Evolutionary conservation across 2,329 filamentous ascomycete species (phyloP).

Genomic region (Graphilbum sp.): DNA sequence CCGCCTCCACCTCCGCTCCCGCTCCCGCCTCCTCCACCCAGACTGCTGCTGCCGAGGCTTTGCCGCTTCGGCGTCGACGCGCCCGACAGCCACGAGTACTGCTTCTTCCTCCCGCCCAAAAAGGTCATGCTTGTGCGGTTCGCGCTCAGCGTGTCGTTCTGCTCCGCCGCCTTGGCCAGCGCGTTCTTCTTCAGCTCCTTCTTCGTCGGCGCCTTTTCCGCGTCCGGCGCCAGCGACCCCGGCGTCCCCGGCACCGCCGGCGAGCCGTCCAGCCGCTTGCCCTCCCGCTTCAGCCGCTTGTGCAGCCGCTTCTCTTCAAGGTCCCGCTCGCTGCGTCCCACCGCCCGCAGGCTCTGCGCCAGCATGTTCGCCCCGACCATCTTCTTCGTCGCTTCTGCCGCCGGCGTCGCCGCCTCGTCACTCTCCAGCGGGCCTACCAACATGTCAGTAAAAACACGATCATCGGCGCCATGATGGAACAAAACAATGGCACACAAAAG

Average conservation of each 20-base stretch:
- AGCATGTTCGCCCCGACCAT: conserved; percentile 31
- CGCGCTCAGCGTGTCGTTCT: conserved; percentile 62
- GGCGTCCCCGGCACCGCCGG: conserved; percentile 39
- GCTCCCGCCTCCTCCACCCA: conserved; percentile 17
- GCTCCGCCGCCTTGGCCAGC: conserved; percentile 64
- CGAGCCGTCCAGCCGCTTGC: conserved; percentile 30
- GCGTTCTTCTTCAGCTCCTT: conserved; percentile 67
- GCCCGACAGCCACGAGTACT: conserved; percentile 61
- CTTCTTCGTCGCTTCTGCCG: conserved; percentile 16
- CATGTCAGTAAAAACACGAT: too few relatives aligned
- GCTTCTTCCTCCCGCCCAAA: conserved; percentile 47
- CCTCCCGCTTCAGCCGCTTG: conserved; percentile 48
- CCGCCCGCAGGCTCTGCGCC: conserved; percentile 33
- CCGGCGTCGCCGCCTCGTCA: conserved; percentile 15
- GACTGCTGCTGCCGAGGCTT: too few relatives aligned
- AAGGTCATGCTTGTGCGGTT: conserved; percentile 64
- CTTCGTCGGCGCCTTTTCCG: conserved; percentile 60
- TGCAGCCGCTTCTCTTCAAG: conserved; percentile 56
- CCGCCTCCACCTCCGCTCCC: conserved; percentile 14
- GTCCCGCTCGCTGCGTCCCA: conserved; percentile 50
- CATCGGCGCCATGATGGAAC: too few relatives aligned
- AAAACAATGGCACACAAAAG: too few relatives aligned
- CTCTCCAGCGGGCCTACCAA: conserved; percentile 27
- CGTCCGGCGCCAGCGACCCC: conserved; percentile 44
- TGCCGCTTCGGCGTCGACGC: conserved; percentile 31